These are phyloP conservation scores for Plantago lanceolata DNA, from an alignment of 305 asterid genomes.

Conservation along the genomic window DNA sequence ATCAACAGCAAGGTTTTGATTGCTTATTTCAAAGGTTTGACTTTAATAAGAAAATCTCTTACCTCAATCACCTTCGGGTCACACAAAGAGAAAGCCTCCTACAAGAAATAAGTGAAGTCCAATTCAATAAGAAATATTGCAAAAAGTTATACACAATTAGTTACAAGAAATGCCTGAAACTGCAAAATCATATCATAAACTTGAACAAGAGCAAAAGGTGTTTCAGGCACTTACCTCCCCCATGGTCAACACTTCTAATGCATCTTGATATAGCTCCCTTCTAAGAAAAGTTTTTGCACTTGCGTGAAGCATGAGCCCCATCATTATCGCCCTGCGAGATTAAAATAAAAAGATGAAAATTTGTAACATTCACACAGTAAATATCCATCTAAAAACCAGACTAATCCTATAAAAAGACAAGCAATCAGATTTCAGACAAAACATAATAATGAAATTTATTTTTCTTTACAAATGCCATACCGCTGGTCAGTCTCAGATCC, in stretches of 20 bases:
- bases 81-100: slow-evolving; percentile 93
- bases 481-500: slow-evolving; percentile 91
- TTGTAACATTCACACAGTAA: slow-evolving; percentile 4
- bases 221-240: slow-evolving; percentile 59
- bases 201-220: slow-evolving; percentile 3
- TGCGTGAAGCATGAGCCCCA: slow-evolving; percentile 96
- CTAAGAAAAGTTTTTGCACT: slow-evolving; percentile 71
- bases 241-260: slow-evolving; percentile 85
- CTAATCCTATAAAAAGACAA: slow-evolving; percentile 11
- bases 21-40: not conserved
- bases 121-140: slow-evolving; percentile 11
- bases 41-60: slow-evolving; percentile 24
- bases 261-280: slow-evolving; percentile 62
- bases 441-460: slow-evolving; percentile 9
- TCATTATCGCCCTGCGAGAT: slow-evolving; percentile 76
- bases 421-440: slow-evolving; percentile 1
- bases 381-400: slow-evolving; percentile 4
- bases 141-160: not conserved
- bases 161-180: not conserved
- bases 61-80: slow-evolving; percentile 73
- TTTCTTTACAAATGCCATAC: slow-evolving; percentile 28
- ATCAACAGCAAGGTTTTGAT: not conserved
- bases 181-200: not conserved
- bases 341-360: not conserved
- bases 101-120: slow-evolving; percentile 31